These are phyloP conservation scores for Ilex paraguariensis DNA, from an alignment of 305 asterid genomes.

Conservation along the genomic window DNA sequence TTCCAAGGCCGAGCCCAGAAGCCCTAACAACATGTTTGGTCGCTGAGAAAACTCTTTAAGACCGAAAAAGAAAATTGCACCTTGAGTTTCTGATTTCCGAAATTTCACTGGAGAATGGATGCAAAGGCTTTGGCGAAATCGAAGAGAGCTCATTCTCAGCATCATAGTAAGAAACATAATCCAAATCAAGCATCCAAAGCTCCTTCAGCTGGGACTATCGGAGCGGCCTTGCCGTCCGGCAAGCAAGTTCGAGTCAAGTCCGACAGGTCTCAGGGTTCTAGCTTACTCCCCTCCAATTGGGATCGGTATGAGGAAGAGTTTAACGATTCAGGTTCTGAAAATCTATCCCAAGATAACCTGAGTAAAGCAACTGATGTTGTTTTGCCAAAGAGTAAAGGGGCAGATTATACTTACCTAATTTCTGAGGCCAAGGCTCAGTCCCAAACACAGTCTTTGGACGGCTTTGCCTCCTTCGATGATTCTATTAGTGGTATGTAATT, in stretches of 20 bases:
- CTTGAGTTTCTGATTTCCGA: too few relatives aligned
- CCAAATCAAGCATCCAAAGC: slow-evolving; percentile 43
- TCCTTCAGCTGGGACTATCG: slow-evolving; percentile 21
- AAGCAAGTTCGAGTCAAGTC: slow-evolving; percentile 42
- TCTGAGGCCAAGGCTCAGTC: slow-evolving; percentile 70
- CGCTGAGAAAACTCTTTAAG: too few relatives aligned
- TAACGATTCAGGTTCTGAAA: slow-evolving; percentile 34
- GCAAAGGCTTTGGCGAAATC: slow-evolving; percentile 85
- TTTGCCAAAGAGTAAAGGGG: slow-evolving; percentile 73
- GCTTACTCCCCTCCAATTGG: slow-evolving; percentile 78
- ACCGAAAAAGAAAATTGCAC: too few relatives aligned
- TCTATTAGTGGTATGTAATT: slow-evolving; percentile 34
- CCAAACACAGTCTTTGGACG: slow-evolving; percentile 35
- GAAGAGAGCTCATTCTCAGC: slow-evolving; percentile 75
- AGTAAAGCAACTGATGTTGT: slow-evolving; percentile 44
- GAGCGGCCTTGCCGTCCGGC: slow-evolving; percentile 38
- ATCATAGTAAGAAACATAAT: slow-evolving; percentile 63
- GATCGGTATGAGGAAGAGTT: slow-evolving; percentile 57
- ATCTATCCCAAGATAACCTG: slow-evolving; percentile 20
- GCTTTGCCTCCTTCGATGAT: slow-evolving; percentile 31
- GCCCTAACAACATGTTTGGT: too few relatives aligned
- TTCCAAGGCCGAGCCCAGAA: too few relatives aligned
- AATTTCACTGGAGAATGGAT: slow-evolving; percentile 38
- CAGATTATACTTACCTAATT: slow-evolving; percentile 64
- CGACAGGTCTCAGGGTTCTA: slow-evolving; percentile 30